Percentiles rank a stretch among this genome's conserved stretches.
These are phyloP conservation scores for Kingdonia uniflora DNA, from an alignment of 164 flowering plant species.

Conservation along the genomic window DNA sequence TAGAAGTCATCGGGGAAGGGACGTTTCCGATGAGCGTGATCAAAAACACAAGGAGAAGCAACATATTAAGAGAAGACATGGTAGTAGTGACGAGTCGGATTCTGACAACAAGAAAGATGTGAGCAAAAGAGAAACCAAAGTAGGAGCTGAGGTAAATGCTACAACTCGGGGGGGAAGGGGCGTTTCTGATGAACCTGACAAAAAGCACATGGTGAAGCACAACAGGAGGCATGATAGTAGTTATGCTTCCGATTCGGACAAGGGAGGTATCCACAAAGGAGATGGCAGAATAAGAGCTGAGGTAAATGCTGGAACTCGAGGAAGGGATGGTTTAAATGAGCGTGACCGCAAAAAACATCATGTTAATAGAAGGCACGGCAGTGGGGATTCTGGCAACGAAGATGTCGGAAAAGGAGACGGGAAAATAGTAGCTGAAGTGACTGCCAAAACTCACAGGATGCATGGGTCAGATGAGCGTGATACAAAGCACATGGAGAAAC, in stretches of 20 bases:
- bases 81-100: conserved; percentile 10
- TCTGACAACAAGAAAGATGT: conserved; percentile 5
- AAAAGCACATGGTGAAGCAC: too few relatives aligned
- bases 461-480: too few relatives aligned
- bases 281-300: conserved; percentile 3
- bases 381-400: too few relatives aligned
- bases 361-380: too few relatives aligned
- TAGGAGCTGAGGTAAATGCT: conserved; percentile 6
- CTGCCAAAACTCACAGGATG: too few relatives aligned
- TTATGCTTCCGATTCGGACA: conserved; percentile 16
- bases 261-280: conserved; percentile 1
- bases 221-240: conserved; percentile 8
- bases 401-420: too few relatives aligned
- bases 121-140: conserved; percentile 6
- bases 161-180: too few relatives aligned
- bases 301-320: conserved; percentile 19
- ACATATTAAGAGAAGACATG: conserved; percentile 7
- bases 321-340: conserved; percentile 27
- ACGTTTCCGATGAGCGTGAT: conserved; percentile 1
- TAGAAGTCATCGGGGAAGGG: conserved; percentile 2
- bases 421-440: too few relatives aligned
- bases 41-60: too few relatives aligned
- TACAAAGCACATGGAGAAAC: too few relatives aligned
- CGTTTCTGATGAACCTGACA: too few relatives aligned
- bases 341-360: too few relatives aligned